Percentiles rank a stretch among this genome's conserved stretches.
These are phyloP conservation scores for Syzygium malaccense DNA, from an alignment of 441 rosid genomes.

Conservation along the genomic window DNA sequence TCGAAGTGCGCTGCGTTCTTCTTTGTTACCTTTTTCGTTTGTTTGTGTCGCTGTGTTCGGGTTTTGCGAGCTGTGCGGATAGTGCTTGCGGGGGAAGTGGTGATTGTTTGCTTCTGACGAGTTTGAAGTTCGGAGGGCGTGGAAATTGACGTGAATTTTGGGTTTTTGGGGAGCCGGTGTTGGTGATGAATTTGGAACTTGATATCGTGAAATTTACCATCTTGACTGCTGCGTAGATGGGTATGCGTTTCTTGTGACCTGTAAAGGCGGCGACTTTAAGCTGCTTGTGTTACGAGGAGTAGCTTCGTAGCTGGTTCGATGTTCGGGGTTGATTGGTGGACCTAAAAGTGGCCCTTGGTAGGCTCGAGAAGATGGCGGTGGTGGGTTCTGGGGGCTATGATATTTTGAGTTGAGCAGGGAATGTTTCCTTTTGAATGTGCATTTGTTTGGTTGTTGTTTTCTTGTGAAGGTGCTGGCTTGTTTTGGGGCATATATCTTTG, in stretches of 20 bases:
- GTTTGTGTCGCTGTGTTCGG: not conserved
- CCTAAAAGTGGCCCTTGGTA: not conserved
- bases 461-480: not conserved
- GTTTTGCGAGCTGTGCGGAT: not conserved
- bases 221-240: not conserved
- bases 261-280: not conserved
- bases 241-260: not conserved
- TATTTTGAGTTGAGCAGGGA: not conserved
- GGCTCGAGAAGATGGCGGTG: not conserved
- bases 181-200: not conserved
- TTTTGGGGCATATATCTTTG: not conserved
- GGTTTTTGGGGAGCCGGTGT: not conserved
- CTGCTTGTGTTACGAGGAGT: not conserved
- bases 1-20: not conserved
- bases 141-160: not conserved
- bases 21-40: not conserved
- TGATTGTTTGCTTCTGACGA: not conserved
- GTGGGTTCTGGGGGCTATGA: not conserved
- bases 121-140: not conserved
- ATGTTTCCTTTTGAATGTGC: not conserved
- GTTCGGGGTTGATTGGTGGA: not conserved
- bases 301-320: not conserved
- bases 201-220: not conserved
- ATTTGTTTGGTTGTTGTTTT: not conserved
- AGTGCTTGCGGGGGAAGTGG: not conserved